phyloP scores from a whole-genome alignment of 2,329 filamentous ascomycete genomes.

The Xylariaceae sp. region DNA sequence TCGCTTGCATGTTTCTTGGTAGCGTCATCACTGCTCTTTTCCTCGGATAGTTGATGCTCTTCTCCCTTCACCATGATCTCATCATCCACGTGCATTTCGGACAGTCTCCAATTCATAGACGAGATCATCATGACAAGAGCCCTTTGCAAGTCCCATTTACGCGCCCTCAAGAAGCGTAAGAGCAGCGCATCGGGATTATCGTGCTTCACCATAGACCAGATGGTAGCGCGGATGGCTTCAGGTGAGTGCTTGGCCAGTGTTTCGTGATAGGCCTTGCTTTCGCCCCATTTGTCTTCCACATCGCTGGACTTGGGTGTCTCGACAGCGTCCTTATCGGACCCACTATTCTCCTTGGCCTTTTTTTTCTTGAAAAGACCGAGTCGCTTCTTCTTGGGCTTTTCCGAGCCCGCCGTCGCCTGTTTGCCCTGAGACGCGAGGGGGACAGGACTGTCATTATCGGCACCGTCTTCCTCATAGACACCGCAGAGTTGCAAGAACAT shows the following conservation, averaged over 20 bases:
- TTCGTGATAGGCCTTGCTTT: conserved; percentile 80
- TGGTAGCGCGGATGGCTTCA: conserved; percentile 71
- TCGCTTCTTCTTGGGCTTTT: conserved; percentile 72
- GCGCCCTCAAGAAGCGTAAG: conserved; percentile 78
- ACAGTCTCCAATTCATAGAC: conserved; percentile 85
- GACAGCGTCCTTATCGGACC: conserved; percentile 35
- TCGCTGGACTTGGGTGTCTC: conserved; percentile 43
- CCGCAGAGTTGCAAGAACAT: conserved; percentile 73
- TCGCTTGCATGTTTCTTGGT: conserved; percentile 67
- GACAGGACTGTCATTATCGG: conserved; percentile 30
- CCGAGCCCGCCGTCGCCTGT: conserved; percentile 28
- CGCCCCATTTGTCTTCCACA: conserved; percentile 86
- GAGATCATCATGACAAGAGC: conserved; percentile 92
- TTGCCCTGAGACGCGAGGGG: conserved; percentile 24
- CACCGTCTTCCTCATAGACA: conserved; percentile 41
- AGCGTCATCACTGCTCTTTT: conserved; percentile 52
- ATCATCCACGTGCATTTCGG: conserved; percentile 82
- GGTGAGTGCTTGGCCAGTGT: conserved; percentile 73
- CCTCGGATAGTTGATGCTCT: conserved; percentile 58
- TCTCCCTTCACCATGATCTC: conserved; percentile 81
- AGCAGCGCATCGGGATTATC: conserved; percentile 87
- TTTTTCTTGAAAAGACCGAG: conserved; percentile 65
- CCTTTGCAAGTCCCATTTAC: conserved; percentile 93
- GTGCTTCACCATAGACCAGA: conserved; percentile 94
- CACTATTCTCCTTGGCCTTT: conserved; percentile 46